These are phyloP conservation scores for Linnemannia schmuckeri DNA, from an alignment of 192 early-diverging fungal genomes.

Conservation along the genomic window DNA sequence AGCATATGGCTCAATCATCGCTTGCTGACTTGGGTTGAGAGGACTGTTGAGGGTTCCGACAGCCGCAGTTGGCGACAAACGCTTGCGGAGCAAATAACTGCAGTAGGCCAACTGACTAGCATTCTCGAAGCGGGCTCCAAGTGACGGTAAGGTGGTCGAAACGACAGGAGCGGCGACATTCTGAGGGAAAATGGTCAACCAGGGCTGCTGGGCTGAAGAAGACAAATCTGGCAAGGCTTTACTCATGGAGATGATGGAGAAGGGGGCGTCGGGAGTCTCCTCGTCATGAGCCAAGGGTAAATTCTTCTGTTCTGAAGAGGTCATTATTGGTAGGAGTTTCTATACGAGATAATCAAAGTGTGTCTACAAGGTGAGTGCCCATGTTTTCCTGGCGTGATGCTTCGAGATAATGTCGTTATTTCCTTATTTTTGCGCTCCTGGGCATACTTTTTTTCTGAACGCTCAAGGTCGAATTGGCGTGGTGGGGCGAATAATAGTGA, in stretches of 20 bases:
- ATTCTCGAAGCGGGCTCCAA: background rate
- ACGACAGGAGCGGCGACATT: background rate
- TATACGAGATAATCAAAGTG: no score
- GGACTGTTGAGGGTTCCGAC: background rate
- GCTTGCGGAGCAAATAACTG: background rate
- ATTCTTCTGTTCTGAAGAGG: background rate
- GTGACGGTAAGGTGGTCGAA: background rate
- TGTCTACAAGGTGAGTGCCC: no score
- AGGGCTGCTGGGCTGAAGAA: background rate
- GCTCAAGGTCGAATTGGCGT: no score
- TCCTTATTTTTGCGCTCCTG: no score
- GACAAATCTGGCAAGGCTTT: background rate
- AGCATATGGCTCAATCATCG: background rate
- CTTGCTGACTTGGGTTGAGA: background rate
- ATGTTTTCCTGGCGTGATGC: no score
- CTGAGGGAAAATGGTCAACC: background rate
- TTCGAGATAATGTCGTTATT: no score
- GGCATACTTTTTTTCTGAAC: no score
- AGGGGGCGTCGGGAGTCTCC: background rate
- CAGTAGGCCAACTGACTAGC: background rate
- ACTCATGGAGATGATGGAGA: background rate
- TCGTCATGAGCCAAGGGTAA: no score
- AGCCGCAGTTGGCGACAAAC: background rate
- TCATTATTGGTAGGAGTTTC: background rate
- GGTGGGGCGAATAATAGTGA: no score